These are phyloP conservation scores for Fusarium foetens DNA, from an alignment of 2,329 filamentous ascomycete genomes.

Conservation along the genomic window DNA sequence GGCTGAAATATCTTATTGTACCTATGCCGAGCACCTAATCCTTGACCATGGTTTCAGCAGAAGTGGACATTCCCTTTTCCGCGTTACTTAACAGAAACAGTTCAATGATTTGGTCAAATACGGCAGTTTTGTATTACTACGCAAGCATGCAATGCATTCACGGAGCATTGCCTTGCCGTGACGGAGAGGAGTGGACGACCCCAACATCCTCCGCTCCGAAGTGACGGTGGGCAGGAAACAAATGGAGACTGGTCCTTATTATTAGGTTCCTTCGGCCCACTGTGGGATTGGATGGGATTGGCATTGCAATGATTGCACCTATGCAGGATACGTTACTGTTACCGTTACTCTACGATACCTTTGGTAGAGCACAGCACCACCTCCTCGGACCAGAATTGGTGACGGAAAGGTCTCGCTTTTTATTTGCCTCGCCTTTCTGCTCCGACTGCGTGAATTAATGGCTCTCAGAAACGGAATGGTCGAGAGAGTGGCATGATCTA, in stretches of 20 bases:
- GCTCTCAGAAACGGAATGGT: slow-evolving; percentile 9
- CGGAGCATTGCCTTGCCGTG: slow-evolving; percentile 5
- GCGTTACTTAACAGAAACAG: not conserved
- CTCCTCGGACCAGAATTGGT: not conserved
- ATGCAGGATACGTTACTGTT: slow-evolving; percentile 1
- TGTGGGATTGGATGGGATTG: not conserved
- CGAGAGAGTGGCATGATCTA: slow-evolving; percentile 15
- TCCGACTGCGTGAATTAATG: slow-evolving; percentile 14
- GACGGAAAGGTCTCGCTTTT: slow-evolving; percentile 9
- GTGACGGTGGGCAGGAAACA: not conserved
- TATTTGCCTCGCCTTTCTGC: not conserved
- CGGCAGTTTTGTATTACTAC: slow-evolving; percentile 17
- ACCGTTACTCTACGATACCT: not conserved
- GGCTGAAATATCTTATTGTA: not conserved
- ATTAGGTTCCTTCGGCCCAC: slow-evolving; percentile 7
- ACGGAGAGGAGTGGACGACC: slow-evolving; percentile 6
- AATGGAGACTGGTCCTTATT: slow-evolving; percentile 6
- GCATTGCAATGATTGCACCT: not conserved
- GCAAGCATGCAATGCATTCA: slow-evolving; percentile 1
- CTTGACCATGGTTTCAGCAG: not conserved
- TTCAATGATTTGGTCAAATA: slow-evolving; percentile 1
- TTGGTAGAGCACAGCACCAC: not conserved
- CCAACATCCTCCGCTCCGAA: not conserved
- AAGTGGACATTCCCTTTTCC: not conserved
- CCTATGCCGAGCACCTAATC: not conserved